Conservation (phyloP, 371 early-diverging fungal species). For the Mortierella sp. region DNA sequence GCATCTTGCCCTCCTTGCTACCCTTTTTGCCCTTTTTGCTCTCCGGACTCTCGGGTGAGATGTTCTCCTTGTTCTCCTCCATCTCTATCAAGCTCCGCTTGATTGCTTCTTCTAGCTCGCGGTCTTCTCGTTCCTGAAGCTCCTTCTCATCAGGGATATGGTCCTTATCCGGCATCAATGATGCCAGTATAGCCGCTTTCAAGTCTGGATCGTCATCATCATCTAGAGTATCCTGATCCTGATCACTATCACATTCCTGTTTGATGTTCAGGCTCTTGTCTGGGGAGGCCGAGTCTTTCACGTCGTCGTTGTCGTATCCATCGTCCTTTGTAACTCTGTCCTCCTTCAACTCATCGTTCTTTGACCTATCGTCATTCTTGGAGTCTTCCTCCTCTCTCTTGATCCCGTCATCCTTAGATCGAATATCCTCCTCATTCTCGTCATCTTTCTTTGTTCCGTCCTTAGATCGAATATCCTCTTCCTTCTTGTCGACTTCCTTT, state of each 20-base stretch:
- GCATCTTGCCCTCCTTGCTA: constrained; percentile 4
- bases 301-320: constrained; percentile 26
- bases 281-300: too few relatives aligned
- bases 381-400: too few relatives aligned
- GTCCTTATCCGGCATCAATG: constrained; percentile 3
- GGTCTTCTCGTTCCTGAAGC: constrained; percentile 24
- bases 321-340: constrained; percentile 4
- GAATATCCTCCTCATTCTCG: too few relatives aligned
- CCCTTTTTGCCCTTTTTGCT: constrained; percentile 19
- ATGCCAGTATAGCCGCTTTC: constrained; percentile 23
- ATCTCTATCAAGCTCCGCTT: constrained; percentile 26
- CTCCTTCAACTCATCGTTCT: background rate
- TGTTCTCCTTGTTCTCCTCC: constrained; percentile 48
- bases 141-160: constrained; percentile 10
- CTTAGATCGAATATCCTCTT: too few relatives aligned
- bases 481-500: too few relatives aligned
- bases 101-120: constrained; percentile 34
- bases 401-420: too few relatives aligned
- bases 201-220: background rate
- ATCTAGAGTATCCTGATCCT: too few relatives aligned
- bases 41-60: constrained; percentile 26
- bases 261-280: too few relatives aligned
- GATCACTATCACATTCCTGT: background rate
- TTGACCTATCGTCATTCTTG: background rate
- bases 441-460: too few relatives aligned